A percentile compares a stretch with the other conserved stretches of the same genome.
Conservation (phyloP, 352 stramenopile genomes). For the Globisporangium sylvaticum region DNA sequence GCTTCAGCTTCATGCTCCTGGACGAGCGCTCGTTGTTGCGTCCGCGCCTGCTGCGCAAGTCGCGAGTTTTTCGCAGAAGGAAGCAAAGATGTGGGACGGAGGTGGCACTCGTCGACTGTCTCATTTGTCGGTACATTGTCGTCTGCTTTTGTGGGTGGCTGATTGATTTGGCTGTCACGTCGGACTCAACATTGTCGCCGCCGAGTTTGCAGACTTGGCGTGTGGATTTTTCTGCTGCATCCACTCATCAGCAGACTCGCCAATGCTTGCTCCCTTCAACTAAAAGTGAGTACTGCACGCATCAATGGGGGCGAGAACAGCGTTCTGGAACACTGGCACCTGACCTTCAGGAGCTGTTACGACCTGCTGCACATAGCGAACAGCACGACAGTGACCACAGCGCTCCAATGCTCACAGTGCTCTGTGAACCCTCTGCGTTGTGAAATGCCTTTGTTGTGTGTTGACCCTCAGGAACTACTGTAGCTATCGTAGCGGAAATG, state of each 20-base stretch:
- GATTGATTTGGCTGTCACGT: neutral
- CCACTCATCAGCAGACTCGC: neutral
- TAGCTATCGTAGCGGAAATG: too few relatives aligned
- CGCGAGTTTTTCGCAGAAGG: neutral
- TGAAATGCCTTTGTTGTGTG: too few relatives aligned
- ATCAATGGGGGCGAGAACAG: too few relatives aligned
- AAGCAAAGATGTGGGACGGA: neutral
- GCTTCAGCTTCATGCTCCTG: too few relatives aligned
- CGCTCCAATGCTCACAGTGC: too few relatives aligned
- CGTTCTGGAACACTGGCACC: too few relatives aligned
- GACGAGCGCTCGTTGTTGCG: neutral
- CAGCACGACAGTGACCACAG: too few relatives aligned
- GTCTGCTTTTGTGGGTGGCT: neutral
- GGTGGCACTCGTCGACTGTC: neutral
- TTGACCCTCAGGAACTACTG: too few relatives aligned
- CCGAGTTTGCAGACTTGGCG: neutral
- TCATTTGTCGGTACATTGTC: neutral
- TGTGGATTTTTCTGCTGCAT: neutral
- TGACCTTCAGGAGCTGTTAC: too few relatives aligned
- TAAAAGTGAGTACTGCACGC: too few relatives aligned
- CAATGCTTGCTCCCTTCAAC: neutral
- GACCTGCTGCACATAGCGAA: too few relatives aligned
- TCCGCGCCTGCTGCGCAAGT: neutral
- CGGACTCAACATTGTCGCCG: neutral
- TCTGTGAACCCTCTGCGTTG: too few relatives aligned